A percentile compares a stretch with the other conserved stretches of the same genome.
Evolutionary conservation across 1,139 yeast genomes (phyloP).

Genomic region (Pichia sp.): DNA sequence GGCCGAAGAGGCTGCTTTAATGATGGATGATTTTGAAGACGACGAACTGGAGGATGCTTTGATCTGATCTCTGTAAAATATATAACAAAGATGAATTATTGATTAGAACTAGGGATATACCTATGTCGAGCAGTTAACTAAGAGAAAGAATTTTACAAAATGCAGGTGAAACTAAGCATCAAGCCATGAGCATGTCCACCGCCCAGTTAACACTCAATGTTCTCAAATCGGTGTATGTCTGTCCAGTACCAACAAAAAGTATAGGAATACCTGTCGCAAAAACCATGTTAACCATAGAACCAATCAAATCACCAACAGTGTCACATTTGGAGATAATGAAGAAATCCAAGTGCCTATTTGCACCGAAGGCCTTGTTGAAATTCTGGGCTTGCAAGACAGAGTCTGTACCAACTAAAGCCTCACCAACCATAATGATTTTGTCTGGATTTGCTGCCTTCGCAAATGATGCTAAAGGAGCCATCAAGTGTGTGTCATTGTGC

Average conservation of each 20-base stretch:
- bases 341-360: slow-evolving; percentile 72
- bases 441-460: slow-evolving; percentile 96
- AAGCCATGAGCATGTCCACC: slow-evolving; percentile 63
- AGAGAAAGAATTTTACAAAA: neutral
- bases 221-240: slow-evolving; percentile 90
- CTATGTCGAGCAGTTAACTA: neutral
- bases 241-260: slow-evolving; percentile 93
- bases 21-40: slow-evolving; percentile 36
- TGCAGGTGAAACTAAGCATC: too few species aligned
- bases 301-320: slow-evolving; percentile 95
- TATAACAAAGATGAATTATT: too few species aligned
- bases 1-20: slow-evolving; percentile 55
- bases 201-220: slow-evolving; percentile 93
- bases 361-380: slow-evolving; percentile 91
- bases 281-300: slow-evolving; percentile 97
- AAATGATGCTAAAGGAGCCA: slow-evolving; percentile 94
- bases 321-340: slow-evolving; percentile 94
- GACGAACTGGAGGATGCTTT: slow-evolving; percentile 24
- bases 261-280: slow-evolving; percentile 95
- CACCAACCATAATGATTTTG: slow-evolving; percentile 97
- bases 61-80: too few species aligned
- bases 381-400: slow-evolving; percentile 93
- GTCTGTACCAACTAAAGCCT: slow-evolving; percentile 95
- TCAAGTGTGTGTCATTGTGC: slow-evolving; percentile 88
- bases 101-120: too few species aligned